These are phyloP conservation scores for Euphorbia celastroides DNA, from an alignment of 441 rosid species.

Conservation along the genomic window DNA sequence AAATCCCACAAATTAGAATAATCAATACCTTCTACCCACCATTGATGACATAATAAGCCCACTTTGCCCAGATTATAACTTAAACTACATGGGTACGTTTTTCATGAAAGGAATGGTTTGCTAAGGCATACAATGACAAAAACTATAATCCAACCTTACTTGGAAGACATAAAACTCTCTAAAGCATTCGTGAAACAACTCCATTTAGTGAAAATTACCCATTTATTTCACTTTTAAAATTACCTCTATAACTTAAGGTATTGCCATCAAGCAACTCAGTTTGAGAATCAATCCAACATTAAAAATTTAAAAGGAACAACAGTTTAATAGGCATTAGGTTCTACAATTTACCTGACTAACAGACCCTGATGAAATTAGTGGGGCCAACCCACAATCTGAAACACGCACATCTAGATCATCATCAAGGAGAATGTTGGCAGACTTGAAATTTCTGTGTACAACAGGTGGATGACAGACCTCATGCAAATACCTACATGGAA, in stretches of 20 bases:
- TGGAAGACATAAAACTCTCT: not conserved
- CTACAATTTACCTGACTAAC: constrained; percentile 71
- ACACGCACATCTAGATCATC: constrained; percentile 68
- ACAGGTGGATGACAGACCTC: constrained; percentile 90
- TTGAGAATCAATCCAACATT: not conserved
- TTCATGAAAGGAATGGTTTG: not conserved
- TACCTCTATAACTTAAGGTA: not conserved
- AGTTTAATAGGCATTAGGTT: constrained; percentile 2
- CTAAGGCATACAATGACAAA: not conserved
- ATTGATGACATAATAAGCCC: not conserved
- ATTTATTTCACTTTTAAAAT: not conserved
- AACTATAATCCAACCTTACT: not conserved
- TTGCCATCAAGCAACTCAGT: constrained; percentile 3
- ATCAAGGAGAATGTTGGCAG: constrained; percentile 79
- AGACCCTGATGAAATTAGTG: constrained; percentile 72
- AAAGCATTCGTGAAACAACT: not conserved
- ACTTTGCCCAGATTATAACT: not conserved
- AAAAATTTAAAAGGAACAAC: constrained; percentile 4
- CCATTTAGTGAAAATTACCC: not conserved
- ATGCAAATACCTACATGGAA: constrained; percentile 70
- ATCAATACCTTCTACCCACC: not conserved
- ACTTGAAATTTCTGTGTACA: constrained; percentile 82
- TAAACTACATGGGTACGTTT: no score
- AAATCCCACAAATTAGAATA: not conserved
- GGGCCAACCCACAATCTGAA: constrained; percentile 91